Evolutionary conservation across 1,284 basidiomycete genomes (phyloP).

Genomic region (Irpex lacteus): DNA sequence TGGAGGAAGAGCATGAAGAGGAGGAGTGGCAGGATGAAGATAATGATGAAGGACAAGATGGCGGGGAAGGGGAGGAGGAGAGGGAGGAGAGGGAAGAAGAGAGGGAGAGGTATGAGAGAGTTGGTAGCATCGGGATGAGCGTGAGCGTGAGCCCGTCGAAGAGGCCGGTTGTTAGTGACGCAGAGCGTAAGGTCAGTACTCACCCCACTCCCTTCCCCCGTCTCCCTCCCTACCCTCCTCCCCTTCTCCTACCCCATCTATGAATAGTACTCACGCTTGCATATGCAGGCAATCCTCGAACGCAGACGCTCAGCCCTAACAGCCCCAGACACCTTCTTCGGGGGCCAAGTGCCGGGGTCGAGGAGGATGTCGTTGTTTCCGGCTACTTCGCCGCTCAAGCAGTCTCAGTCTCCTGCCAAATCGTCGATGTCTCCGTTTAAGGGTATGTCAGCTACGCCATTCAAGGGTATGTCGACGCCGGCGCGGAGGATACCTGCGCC

Average conservation of each 20-base stretch:
- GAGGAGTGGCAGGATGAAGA: background rate
- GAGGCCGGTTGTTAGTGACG: constrained; percentile 38
- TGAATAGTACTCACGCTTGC: background rate
- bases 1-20: constrained; percentile 7
- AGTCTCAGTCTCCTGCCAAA: background rate
- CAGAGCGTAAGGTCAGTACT: constrained; percentile 45
- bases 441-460: background rate
- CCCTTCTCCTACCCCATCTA: too few relatives aligned
- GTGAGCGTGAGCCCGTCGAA: constrained; percentile 15
- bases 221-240: background rate
- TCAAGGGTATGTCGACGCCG: background rate
- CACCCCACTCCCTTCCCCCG: background rate
- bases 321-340: constrained; percentile 51
- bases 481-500: background rate
- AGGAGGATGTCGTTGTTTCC: constrained; percentile 19
- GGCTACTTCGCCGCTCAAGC: constrained; percentile 4
- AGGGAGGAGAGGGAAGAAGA: background rate
- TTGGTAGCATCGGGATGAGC: too few relatives aligned
- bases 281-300: constrained; percentile 52
- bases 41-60: constrained; percentile 6
- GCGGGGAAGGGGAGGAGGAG: background rate
- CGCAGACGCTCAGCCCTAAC: constrained; percentile 53
- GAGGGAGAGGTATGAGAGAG: constrained; percentile 1
- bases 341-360: constrained; percentile 46
- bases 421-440: too few relatives aligned